Base-by-base conservation (phyloP, 106 monocot genomes). In the Alisma plantagoaquatica region DNA sequence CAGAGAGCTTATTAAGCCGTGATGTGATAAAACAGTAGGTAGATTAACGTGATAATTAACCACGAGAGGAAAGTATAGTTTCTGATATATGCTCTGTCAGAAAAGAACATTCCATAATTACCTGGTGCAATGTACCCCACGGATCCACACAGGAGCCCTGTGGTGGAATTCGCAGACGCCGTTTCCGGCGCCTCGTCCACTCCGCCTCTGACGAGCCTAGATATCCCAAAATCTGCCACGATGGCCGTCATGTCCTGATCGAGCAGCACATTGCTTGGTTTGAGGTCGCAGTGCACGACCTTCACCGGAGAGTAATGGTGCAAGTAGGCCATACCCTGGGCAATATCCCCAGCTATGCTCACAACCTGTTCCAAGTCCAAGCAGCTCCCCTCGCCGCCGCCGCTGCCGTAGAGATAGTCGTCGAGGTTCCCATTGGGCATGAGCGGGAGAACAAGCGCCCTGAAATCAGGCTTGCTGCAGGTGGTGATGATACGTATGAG, bases 101-200 rank as follows among this genome's bases (percentile, higher is more conserved):
- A 5, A 29, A 4, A 43, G 1, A 49, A 22, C 15, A 32, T 46
- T 0, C 8, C n/a, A 43, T 46, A 47, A 46, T 2, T 75, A 94
- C 93, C 93, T 43, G 93, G 93, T 50, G 93, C 87, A 35, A 87
- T 84, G 33, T 94, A 94, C 12, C 93, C 93, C 28, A 94, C 56
- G 1, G 93, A 84, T 5, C 87, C 93, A 56, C 73, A 71, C 3
- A 87, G 50, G 38, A 80, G 53, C 4, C 80, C 73, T 2, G 83
- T 75, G 35, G 71, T 70, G 0, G 82, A 87, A 31, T 69, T 73
- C 25, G 55, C 72, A 5, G 75, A 50, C 19, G 70, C 46, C 1
- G 9, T 6, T 26, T 29, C 44, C 25, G 15, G 17, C 17, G 25
- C 43, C 2, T 61, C 69, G 22, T 81, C 71, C 6, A 29, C 64